A percentile compares a stretch with the other conserved stretches of the same genome.
Evolutionary conservation across 352 stramenopile genomes (phyloP).

Genomic region (Phytophthora syringae): DNA sequence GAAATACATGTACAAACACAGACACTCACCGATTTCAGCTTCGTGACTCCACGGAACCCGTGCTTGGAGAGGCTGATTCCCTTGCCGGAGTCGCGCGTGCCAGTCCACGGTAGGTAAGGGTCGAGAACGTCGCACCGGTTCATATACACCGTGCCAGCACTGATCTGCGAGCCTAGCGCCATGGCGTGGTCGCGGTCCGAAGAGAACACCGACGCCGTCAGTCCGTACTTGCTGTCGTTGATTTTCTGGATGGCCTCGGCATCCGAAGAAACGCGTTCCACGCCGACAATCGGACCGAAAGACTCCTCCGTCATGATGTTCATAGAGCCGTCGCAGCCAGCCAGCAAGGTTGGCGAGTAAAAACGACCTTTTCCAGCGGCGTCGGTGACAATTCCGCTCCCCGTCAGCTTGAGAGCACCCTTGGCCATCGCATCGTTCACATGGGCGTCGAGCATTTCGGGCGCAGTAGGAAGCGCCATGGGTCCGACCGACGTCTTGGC

Average conservation of each 20-base stretch:
- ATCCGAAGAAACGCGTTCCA: conserved; percentile 76
- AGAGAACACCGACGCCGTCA: conserved; percentile 83
- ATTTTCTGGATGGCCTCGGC: conserved; percentile 78
- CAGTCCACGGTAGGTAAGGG: conserved; percentile 84
- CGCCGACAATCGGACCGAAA: conserved; percentile 83
- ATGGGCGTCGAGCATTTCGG: conserved; percentile 54
- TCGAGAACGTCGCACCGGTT: conserved; percentile 87
- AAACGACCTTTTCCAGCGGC: conserved; percentile 68
- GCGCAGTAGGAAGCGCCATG: conserved; percentile 65
- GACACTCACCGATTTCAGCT: conserved; percentile 75
- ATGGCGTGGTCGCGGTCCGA: conserved; percentile 62
- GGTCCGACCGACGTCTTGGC: conserved; percentile 69
- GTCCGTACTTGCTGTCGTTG: conserved; percentile 82
- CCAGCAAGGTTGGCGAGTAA: conserved; percentile 81
- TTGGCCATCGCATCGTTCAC: conserved; percentile 80
- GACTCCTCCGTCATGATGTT: conserved; percentile 85
- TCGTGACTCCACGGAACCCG: conserved; percentile 78
- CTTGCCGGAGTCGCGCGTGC: conserved; percentile 81
- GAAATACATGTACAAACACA: conserved; percentile 1
- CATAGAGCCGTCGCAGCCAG: conserved; percentile 71
- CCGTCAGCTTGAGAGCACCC: conserved; percentile 62
- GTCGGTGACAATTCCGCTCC: conserved; percentile 51
- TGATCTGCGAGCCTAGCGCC: conserved; percentile 61
- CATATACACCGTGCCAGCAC: conserved; percentile 84
- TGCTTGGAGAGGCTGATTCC: conserved; percentile 84